Conservation (phyloP, 768 basidiomycete genomes). For the Agaricus subrufescens region DNA sequence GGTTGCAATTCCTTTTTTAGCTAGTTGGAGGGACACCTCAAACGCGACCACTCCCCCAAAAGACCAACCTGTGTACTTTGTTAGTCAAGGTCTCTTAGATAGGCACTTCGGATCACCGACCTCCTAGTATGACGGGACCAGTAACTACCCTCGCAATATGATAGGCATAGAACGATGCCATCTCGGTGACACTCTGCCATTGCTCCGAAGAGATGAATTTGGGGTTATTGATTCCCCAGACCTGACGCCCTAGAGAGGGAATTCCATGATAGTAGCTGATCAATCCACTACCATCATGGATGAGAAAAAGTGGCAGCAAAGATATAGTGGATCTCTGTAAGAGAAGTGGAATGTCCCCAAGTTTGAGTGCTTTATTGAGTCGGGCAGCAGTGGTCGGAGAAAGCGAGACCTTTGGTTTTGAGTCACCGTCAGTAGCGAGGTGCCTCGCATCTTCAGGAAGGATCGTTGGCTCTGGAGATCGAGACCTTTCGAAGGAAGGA, state of each 20-base stretch:
- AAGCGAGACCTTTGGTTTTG: neutral
- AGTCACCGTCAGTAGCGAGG: neutral
- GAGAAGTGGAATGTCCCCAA: constrained; percentile 25
- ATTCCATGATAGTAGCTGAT: constrained; percentile 46
- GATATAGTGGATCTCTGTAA: constrained; percentile 30
- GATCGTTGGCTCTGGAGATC: neutral
- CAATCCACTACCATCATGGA: constrained; percentile 74
- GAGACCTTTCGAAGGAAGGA: neutral
- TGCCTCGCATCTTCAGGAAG: neutral
- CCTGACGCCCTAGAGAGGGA: constrained; percentile 37
- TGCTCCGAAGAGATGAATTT: constrained; percentile 34
- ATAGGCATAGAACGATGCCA: constrained; percentile 49
- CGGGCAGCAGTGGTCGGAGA: neutral
- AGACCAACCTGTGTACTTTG: constrained; percentile 57
- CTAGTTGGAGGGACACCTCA: constrained; percentile 53
- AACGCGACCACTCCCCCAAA: constrained; percentile 73
- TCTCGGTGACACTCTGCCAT: constrained; percentile 47
- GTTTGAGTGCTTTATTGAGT: constrained; percentile 15
- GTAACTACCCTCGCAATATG: constrained; percentile 28
- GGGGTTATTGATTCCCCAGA: constrained; percentile 64
- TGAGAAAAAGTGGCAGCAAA: constrained; percentile 48
- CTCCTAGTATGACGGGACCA: constrained; percentile 51
- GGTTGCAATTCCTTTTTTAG: constrained; percentile 36
- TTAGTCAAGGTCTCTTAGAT: neutral
- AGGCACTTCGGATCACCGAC: constrained; percentile 27